phyloP scores from a whole-genome alignment of 2,329 filamentous ascomycete species.

The Calcarisporium arbuscula region DNA sequence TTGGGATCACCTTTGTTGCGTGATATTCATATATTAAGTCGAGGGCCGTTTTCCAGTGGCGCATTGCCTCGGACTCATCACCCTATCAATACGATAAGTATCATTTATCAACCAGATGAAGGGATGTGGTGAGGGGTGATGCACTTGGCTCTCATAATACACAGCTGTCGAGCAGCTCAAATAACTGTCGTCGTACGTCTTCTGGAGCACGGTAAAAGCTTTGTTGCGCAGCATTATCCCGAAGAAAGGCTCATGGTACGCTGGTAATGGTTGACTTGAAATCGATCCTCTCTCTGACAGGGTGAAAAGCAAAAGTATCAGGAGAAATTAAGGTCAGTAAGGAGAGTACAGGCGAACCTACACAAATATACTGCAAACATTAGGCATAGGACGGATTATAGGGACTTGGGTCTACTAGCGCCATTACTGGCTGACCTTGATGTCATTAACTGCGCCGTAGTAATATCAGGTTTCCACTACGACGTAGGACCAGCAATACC shows the following conservation, averaged over 20 bases:
- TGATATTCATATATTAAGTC: conserved; percentile 85
- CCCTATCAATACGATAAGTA: conserved; percentile 46
- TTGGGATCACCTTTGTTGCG: conserved; percentile 62
- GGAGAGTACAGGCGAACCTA: too few species aligned
- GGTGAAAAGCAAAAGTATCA: not conserved
- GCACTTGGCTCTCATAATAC: conserved; percentile 89
- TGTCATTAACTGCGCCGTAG: too few species aligned
- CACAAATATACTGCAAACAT: too few species aligned
- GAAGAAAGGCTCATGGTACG: conserved; percentile 20
- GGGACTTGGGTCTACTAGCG: not conserved
- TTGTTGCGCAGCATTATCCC: conserved; percentile 48
- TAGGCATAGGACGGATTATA: too few species aligned
- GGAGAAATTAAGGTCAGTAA: not conserved
- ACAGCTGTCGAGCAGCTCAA: conserved; percentile 91
- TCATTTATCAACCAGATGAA: not conserved
- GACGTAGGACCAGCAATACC: too few species aligned
- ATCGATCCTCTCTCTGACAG: not conserved
- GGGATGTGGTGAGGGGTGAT: conserved; percentile 4
- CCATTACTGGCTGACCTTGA: not conserved
- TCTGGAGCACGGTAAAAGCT: conserved; percentile 71
- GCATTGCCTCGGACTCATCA: conserved; percentile 83
- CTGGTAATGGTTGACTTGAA: conserved; percentile 2
- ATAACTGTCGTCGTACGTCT: conserved; percentile 96
- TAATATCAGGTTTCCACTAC: too few species aligned
- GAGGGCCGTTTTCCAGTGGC: conserved; percentile 84